Percentiles rank a stretch among this genome's conserved stretches.
phyloP scores from a whole-genome alignment of 1,284 basidiomycete genomes.

The Cryptococcus neoformans region DNA sequence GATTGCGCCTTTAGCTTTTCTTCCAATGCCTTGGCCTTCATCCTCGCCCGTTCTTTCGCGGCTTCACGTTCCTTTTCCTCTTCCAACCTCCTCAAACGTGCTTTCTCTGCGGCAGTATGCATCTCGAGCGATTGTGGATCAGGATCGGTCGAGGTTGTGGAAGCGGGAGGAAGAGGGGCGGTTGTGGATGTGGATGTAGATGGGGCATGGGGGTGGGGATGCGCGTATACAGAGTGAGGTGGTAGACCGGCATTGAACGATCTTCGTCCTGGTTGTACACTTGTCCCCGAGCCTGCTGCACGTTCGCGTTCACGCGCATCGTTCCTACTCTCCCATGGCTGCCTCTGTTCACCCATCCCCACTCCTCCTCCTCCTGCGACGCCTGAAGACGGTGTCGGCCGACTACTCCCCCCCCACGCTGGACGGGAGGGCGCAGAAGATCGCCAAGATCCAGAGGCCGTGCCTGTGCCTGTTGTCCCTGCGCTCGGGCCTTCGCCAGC shows the following conservation, averaged over 20 bases:
- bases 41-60: conserved; percentile 75
- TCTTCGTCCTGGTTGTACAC: neutral
- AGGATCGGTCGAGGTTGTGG: conserved; percentile 40
- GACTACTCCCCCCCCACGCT: too few relatives aligned
- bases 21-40: conserved; percentile 82
- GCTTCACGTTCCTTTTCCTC: conserved; percentile 84
- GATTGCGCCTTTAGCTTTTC: conserved; percentile 56
- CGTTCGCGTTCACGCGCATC: too few relatives aligned
- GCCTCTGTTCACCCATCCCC: too few relatives aligned
- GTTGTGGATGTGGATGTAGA: neutral
- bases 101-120: conserved; percentile 85
- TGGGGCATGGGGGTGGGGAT: neutral
- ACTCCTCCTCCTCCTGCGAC: too few relatives aligned
- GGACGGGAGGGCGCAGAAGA: too few relatives aligned
- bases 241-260: neutral
- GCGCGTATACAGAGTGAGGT: neutral
- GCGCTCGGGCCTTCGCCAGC: neutral
- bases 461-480: too few relatives aligned
- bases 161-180: conserved; percentile 59
- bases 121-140: conserved; percentile 76
- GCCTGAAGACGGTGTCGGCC: too few relatives aligned
- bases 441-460: too few relatives aligned
- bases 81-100: conserved; percentile 63
- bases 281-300: neutral
- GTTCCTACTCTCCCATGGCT: too few relatives aligned